phyloP scores from a whole-genome alignment of 768 basidiomycete genomes.

The Grammothele lineata region DNA sequence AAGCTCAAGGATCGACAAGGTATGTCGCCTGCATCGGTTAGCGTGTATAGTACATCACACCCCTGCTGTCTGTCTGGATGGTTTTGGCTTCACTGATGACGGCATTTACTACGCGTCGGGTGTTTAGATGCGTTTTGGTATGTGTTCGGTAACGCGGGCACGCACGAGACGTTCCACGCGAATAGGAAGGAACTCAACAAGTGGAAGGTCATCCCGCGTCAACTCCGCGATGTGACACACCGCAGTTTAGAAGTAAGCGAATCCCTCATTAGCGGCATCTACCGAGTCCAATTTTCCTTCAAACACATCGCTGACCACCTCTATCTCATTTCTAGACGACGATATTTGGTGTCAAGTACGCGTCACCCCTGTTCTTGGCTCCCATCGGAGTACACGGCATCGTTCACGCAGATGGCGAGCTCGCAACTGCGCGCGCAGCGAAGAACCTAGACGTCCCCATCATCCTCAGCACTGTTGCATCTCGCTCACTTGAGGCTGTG shows the following conservation, averaged over 20 bases:
- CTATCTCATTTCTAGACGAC: constrained; percentile 13
- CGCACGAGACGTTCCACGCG: constrained; percentile 56
- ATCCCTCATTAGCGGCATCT: too few relatives aligned
- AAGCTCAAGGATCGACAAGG: too few relatives aligned
- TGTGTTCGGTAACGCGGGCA: constrained; percentile 82
- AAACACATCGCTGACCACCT: too few relatives aligned
- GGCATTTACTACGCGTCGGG: too few relatives aligned
- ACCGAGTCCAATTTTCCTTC: too few relatives aligned
- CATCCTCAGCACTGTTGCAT: constrained; percentile 72
- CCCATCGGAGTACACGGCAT: constrained; percentile 80
- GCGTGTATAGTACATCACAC: too few relatives aligned
- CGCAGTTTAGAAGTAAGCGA: constrained; percentile 52
- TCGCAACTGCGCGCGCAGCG: constrained; percentile 65
- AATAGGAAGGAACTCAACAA: constrained; percentile 62
- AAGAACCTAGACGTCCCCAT: constrained; percentile 58
- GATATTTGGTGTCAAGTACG: constrained; percentile 62
- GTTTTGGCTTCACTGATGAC: too few relatives aligned
- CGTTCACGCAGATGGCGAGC: constrained; percentile 66
- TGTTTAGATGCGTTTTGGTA: too few relatives aligned
- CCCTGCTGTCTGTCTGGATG: too few relatives aligned
- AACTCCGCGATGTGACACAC: constrained; percentile 59
- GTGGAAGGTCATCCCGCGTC: constrained; percentile 76
- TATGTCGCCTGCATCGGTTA: too few relatives aligned
- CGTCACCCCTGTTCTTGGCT: constrained; percentile 60
- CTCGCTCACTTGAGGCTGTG: constrained; percentile 71